phyloP scores from a whole-genome alignment of 306 rosid species.

The Cicer chorassanicum region DNA sequence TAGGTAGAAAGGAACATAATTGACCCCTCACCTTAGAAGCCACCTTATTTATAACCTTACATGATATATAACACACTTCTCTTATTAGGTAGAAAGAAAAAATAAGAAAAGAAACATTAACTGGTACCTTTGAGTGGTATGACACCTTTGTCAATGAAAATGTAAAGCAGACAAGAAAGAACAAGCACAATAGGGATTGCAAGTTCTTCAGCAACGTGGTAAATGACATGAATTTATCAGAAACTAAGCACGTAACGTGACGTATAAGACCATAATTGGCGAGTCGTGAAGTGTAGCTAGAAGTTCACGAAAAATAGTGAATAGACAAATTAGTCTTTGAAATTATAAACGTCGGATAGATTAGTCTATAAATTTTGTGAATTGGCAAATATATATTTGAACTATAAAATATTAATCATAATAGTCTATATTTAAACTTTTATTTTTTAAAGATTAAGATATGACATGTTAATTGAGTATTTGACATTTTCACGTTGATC shows the following conservation, averaged over 20 bases:
- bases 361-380: too few species aligned
- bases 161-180: neutral
- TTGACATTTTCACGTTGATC: too few species aligned
- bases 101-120: neutral
- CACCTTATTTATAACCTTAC: too few species aligned
- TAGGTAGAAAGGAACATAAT: neutral
- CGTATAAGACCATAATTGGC: neutral
- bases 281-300: neutral
- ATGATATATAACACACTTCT: neutral
- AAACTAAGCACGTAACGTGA: neutral
- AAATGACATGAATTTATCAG: neutral
- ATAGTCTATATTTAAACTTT: too few species aligned
- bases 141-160: neutral
- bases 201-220: conserved; percentile 3
- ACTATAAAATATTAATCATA: too few species aligned
- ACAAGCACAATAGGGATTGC: neutral
- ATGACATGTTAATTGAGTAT: too few species aligned
- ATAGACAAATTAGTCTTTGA: too few species aligned
- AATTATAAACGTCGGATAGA: too few species aligned
- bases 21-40: too few species aligned
- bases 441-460: too few species aligned
- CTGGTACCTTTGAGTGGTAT: neutral
- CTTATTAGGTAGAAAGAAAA: neutral
- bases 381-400: too few species aligned
- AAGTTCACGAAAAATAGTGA: neutral